phyloP scores from a whole-genome alignment of 1,139 yeast genomes.

The Suhomyces yuchorum region DNA sequence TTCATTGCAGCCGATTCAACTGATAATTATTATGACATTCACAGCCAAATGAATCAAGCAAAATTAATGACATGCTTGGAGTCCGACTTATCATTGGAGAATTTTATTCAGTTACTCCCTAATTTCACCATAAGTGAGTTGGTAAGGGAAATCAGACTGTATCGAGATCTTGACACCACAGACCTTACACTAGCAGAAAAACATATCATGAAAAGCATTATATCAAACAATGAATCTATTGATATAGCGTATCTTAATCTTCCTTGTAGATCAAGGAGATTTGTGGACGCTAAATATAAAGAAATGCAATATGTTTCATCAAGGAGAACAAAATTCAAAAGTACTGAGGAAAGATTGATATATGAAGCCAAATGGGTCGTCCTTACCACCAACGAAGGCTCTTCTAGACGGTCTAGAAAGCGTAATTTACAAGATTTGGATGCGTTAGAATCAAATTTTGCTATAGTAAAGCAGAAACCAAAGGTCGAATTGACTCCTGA shows the following conservation, averaged over 20 bases:
- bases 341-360: conserved; percentile 32
- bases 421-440: conserved; percentile 10
- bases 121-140: conserved; percentile 7
- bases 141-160: not conserved
- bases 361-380: conserved; percentile 45
- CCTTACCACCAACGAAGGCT: conserved; percentile 21
- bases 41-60: not conserved
- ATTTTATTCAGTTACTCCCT: conserved; percentile 9
- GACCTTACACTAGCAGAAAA: conserved; percentile 16
- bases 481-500: conserved; percentile 10
- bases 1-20: not conserved
- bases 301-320: conserved; percentile 24
- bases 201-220: conserved; percentile 8
- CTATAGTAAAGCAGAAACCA: not conserved
- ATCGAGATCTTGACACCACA: not conserved
- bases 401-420: conserved; percentile 16
- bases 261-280: conserved; percentile 20
- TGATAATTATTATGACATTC: conserved; percentile 1
- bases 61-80: conserved; percentile 2
- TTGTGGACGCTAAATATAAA: conserved; percentile 23
- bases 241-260: conserved; percentile 7
- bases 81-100: conserved; percentile 11
- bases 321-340: conserved; percentile 33
- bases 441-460: conserved; percentile 3
- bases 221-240: conserved; percentile 4